These are phyloP conservation scores for Protomyces arabidopsidicola DNA, from an alignment of 1,139 yeast species.

Conservation along the genomic window DNA sequence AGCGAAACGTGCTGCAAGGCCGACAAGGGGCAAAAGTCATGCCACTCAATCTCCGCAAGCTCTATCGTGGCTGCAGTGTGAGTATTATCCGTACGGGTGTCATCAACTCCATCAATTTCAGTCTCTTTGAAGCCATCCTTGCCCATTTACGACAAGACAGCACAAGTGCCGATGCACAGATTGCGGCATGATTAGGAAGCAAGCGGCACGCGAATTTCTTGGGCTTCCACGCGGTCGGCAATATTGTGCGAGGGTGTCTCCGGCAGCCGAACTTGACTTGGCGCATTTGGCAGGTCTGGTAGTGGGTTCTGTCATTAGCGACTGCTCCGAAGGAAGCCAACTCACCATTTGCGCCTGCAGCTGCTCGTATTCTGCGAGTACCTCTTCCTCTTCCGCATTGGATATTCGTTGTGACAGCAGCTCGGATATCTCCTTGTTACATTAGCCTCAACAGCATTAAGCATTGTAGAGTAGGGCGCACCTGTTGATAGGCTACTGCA, in stretches of 20 bases:
- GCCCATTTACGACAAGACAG: background rate
- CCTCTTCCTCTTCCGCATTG: slow-evolving; percentile 58
- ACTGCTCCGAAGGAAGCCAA: background rate
- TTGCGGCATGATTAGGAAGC: background rate
- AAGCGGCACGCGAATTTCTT: background rate
- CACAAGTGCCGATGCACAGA: background rate
- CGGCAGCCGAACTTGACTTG: background rate
- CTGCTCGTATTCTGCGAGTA: slow-evolving; percentile 40
- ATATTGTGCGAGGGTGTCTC: background rate
- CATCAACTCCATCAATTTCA: slow-evolving; percentile 19
- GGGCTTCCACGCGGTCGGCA: background rate
- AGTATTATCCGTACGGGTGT: slow-evolving; percentile 6
- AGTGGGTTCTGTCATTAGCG: background rate
- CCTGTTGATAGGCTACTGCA: slow-evolving; percentile 71
- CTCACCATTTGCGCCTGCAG: slow-evolving; percentile 1
- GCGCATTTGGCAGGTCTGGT: background rate
- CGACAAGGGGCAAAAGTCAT: background rate
- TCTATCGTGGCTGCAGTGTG: slow-evolving; percentile 20
- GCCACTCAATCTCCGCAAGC: background rate
- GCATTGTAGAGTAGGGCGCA: slow-evolving; percentile 4
- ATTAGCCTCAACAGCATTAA: background rate
- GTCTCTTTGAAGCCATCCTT: slow-evolving; percentile 10
- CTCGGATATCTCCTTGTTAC: slow-evolving; percentile 44
- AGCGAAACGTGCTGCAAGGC: slow-evolving; percentile 2
- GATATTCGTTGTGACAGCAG: slow-evolving; percentile 48